A percentile compares a stretch with the other conserved stretches of the same genome.
Evolutionary conservation across 2,329 filamentous ascomycete species (phyloP).

Genomic region (Xylaria sp.): DNA sequence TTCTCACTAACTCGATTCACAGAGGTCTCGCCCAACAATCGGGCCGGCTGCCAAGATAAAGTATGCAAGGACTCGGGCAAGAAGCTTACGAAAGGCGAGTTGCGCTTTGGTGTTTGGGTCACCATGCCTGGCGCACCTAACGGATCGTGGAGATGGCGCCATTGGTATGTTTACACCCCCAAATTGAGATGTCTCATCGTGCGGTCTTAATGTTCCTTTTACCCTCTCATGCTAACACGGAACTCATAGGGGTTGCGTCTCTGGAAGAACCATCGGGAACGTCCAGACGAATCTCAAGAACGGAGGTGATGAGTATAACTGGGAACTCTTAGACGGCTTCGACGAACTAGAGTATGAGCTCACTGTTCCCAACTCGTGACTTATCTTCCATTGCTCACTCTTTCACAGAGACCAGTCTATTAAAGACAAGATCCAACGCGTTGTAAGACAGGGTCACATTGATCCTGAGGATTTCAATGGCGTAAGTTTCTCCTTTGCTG

Average conservation of each 20-base stretch:
- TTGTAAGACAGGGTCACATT: slow-evolving; percentile 72
- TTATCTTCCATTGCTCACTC: slow-evolving; percentile 8
- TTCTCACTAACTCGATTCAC: slow-evolving; percentile 18
- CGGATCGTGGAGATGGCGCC: slow-evolving; percentile 70
- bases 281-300: slow-evolving; percentile 53
- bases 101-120: slow-evolving; percentile 73
- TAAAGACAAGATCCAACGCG: slow-evolving; percentile 68
- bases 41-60: slow-evolving; percentile 67
- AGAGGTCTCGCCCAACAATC: slow-evolving; percentile 68
- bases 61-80: slow-evolving; percentile 63
- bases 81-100: slow-evolving; percentile 74
- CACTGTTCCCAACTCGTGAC: not conserved
- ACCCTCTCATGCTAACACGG: not conserved
- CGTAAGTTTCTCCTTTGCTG: slow-evolving; percentile 47
- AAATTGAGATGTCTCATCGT: not conserved
- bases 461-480: slow-evolving; percentile 83
- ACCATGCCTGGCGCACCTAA: slow-evolving; percentile 44
- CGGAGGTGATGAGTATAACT: slow-evolving; percentile 46
- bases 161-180: slow-evolving; percentile 60
- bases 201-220: not conserved
- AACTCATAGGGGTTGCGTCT: slow-evolving; percentile 73
- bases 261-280: slow-evolving; percentile 65
- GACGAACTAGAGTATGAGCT: slow-evolving; percentile 58
- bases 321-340: slow-evolving; percentile 70
- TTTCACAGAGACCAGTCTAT: slow-evolving; percentile 47